Percentiles rank a stretch among this genome's conserved stretches.
Conservation (phyloP, 192 early-diverging fungal genomes). For the Umbelopsis vinacea region DNA sequence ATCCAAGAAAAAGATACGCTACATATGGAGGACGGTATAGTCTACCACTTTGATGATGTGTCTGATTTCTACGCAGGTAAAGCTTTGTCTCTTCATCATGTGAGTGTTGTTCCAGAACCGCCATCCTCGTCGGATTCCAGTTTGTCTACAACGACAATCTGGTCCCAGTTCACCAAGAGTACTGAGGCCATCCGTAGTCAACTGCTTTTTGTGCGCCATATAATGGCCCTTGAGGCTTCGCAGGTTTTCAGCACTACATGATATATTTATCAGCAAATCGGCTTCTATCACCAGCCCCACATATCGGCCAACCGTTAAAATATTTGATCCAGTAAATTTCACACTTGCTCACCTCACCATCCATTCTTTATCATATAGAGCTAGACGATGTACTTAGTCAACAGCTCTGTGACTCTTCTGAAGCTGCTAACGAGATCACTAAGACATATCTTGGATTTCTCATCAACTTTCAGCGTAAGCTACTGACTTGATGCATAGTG, state of each 20-base stretch:
- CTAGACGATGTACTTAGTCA: conserved; percentile 35
- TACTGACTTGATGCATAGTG: neutral
- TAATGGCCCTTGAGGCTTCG: too few species aligned
- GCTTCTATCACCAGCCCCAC: neutral
- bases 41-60: conserved; percentile 41
- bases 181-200: too few species aligned
- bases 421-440: conserved; percentile 28
- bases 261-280: too few species aligned
- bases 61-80: conserved; percentile 40
- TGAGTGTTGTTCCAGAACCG: too few species aligned
- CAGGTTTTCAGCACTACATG: too few species aligned
- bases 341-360: neutral
- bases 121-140: too few species aligned
- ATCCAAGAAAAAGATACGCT: neutral
- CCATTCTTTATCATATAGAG: conserved; percentile 22
- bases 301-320: neutral
- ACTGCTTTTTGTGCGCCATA: too few species aligned
- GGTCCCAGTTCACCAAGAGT: too few species aligned
- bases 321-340: neutral
- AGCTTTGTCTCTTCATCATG: neutral
- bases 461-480: conserved; percentile 38
- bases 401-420: conserved; percentile 14
- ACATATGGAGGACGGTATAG: conserved; percentile 30
- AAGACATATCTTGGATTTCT: conserved; percentile 34
- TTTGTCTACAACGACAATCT: too few species aligned